phyloP scores from a whole-genome alignment of 345 rosid genomes.

The Camelina sativa region DNA sequence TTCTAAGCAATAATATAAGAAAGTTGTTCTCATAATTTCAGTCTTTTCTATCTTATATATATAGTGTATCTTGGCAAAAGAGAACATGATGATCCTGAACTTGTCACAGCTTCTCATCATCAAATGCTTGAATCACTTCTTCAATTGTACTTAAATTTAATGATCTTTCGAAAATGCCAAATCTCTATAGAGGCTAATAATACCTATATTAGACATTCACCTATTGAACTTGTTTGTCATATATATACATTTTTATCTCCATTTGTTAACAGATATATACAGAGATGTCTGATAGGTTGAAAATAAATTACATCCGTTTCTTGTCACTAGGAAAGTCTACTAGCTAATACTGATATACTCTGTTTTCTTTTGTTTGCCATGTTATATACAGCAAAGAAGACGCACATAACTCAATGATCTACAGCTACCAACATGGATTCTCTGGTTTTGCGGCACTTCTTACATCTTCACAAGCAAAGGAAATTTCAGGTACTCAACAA shows the following conservation, averaged over 20 bases:
- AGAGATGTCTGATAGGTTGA: neutral
- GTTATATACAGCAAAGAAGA: constrained; percentile 47
- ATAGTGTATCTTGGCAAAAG: constrained; percentile 58
- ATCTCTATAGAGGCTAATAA: neutral
- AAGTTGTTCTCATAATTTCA: no score
- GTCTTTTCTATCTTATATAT: neutral
- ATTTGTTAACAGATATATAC: neutral
- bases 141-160: constrained; percentile 45
- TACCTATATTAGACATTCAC: neutral
- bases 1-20: no score
- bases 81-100: constrained; percentile 47
- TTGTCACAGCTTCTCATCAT: constrained; percentile 49
- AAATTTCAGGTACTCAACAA: constrained; percentile 44
- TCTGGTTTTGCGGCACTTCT: constrained; percentile 65
- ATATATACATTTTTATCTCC: neutral
- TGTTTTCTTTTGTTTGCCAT: neutral
- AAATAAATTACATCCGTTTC: neutral
- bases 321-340: constrained; percentile 16
- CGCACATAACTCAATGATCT: constrained; percentile 53
- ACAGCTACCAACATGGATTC: constrained; percentile 53
- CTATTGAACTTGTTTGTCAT: neutral
- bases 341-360: neutral
- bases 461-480: constrained; percentile 49
- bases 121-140: constrained; percentile 48
- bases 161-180: neutral